Conservation (phyloP, 345 rosid species). For the Populus davidiana region DNA sequence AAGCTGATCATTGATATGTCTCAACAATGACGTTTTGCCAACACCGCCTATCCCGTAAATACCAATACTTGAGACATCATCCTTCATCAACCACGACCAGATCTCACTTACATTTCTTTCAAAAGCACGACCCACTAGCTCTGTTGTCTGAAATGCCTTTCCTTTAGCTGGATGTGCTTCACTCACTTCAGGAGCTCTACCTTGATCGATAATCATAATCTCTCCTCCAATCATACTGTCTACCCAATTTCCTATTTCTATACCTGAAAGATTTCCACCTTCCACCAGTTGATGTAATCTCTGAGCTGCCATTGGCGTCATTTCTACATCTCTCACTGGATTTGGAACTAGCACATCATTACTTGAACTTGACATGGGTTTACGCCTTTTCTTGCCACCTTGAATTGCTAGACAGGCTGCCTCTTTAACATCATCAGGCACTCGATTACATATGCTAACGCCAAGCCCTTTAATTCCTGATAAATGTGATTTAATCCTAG, state of each 20-base stretch:
- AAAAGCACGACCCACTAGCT: neutral
- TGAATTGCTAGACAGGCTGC: neutral
- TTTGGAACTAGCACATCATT: neutral
- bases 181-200: neutral
- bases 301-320: neutral
- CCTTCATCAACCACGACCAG: conserved; percentile 9
- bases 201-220: neutral
- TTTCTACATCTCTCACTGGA: neutral
- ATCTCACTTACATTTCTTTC: neutral
- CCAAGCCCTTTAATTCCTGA: neutral
- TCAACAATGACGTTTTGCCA: conserved; percentile 19
- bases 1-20: conserved; percentile 9
- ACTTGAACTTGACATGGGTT: neutral
- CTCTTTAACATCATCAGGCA: neutral
- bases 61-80: conserved; percentile 10
- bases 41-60: conserved; percentile 23
- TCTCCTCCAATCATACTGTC: neutral
- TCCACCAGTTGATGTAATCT: neutral
- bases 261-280: neutral
- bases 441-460: neutral
- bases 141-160: neutral
- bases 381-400: neutral
- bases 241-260: neutral
- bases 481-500: neutral
- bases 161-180: neutral